These are phyloP conservation scores for Plantago ovata DNA, from an alignment of 257 asterid genomes.

Conservation along the genomic window DNA sequence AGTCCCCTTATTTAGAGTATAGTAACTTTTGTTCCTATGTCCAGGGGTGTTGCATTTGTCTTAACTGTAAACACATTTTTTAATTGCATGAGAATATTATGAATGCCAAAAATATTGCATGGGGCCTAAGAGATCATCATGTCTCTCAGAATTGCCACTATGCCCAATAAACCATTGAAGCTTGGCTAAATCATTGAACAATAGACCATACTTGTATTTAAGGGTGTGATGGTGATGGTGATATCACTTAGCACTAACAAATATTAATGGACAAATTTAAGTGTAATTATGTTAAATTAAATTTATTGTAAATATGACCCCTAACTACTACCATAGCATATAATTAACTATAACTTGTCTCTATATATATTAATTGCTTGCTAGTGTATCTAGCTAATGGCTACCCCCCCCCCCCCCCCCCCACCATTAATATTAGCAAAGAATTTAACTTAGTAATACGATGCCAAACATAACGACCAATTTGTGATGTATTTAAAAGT, in stretches of 20 bases:
- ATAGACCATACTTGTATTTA: slow-evolving; percentile 15
- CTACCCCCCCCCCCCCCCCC: too few species aligned
- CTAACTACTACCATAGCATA: too few species aligned
- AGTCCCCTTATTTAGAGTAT: too few species aligned
- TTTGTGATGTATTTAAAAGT: too few species aligned
- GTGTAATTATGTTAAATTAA: background rate
- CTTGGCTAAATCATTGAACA: slow-evolving; percentile 23
- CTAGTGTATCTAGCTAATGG: too few species aligned
- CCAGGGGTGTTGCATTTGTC: background rate
- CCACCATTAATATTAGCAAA: too few species aligned
- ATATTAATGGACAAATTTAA: background rate
- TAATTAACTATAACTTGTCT: too few species aligned
- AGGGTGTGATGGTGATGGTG: slow-evolving; percentile 24
- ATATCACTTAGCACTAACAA: slow-evolving; percentile 27
- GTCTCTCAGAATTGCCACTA: slow-evolving; percentile 23
- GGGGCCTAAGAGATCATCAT: slow-evolving; percentile 31
- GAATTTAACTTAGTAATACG: too few species aligned
- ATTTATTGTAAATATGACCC: too few species aligned
- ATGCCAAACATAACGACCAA: too few species aligned
- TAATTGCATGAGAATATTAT: background rate
- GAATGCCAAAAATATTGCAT: slow-evolving; percentile 22
- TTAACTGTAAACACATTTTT: background rate
- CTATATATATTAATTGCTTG: too few species aligned
- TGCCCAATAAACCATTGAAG: slow-evolving; percentile 11
- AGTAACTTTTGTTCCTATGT: background rate